Evolutionary conservation across 169 alveolate genomes (phyloP).

Genomic region (Miamiensis avidus): DNA sequence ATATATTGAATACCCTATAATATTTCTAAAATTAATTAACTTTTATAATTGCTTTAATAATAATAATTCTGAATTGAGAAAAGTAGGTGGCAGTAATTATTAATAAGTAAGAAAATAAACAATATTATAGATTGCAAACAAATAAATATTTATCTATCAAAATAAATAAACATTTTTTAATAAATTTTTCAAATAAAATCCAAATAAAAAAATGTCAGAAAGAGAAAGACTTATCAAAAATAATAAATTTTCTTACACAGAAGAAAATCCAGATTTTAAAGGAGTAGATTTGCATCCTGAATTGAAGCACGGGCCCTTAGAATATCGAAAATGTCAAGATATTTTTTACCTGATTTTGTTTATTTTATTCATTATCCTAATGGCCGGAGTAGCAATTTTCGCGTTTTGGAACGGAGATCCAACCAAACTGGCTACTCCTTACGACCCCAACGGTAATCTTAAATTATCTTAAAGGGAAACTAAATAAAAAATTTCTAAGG

Average conservation of each 20-base stretch:
- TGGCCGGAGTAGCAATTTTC: slow-evolving; percentile 5
- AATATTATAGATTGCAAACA: too few species aligned
- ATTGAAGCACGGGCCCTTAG: slow-evolving; percentile 10
- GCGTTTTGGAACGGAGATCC: slow-evolving; percentile 18
- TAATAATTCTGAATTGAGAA: too few species aligned
- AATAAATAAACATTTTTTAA: too few species aligned
- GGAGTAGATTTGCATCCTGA: slow-evolving; percentile 10
- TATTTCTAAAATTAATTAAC: too few species aligned
- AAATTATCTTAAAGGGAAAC: background rate
- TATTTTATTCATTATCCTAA: background rate
- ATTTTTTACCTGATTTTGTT: slow-evolving; percentile 2
- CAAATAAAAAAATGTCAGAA: background rate
- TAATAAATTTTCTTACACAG: background rate
- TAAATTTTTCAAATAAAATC: too few species aligned
- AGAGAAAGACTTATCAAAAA: background rate
- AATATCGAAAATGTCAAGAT: slow-evolving; percentile 13
- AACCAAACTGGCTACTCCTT: slow-evolving; percentile 18
- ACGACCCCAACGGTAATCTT: slow-evolving; percentile 11
- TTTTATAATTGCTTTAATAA: too few species aligned
- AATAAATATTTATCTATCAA: too few species aligned
- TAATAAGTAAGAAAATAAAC: too few species aligned
- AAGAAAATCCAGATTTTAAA: background rate
- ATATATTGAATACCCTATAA: too few species aligned
- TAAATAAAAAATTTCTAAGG: too few species aligned
- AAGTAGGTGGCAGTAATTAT: too few species aligned